Conservation (phyloP, 2,329 filamentous ascomycete genomes). For the Colletotrichum magnum region DNA sequence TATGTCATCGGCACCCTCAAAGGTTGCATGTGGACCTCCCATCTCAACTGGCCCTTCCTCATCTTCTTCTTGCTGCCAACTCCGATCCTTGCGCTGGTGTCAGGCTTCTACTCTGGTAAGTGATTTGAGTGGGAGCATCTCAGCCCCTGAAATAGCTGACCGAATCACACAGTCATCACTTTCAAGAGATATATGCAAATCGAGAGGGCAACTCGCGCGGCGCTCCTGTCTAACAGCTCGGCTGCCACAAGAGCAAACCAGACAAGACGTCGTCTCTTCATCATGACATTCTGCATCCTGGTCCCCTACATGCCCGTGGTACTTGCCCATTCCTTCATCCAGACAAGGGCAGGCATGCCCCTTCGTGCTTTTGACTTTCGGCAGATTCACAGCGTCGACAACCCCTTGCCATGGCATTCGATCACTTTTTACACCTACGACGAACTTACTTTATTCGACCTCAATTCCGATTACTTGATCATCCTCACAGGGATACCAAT, state of each 20-base stretch:
- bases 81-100: slow-evolving; percentile 58
- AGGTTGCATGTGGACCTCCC: slow-evolving; percentile 63
- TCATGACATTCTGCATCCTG: slow-evolving; percentile 67
- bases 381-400: slow-evolving; percentile 55
- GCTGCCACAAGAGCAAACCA: slow-evolving; percentile 61
- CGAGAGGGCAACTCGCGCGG: slow-evolving; percentile 55
- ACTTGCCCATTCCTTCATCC: slow-evolving; percentile 56
- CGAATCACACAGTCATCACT: slow-evolving; percentile 56
- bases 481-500: slow-evolving; percentile 63
- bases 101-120: slow-evolving; percentile 65
- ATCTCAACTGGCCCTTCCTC: slow-evolving; percentile 62
- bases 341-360: slow-evolving; percentile 52
- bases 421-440: slow-evolving; percentile 62
- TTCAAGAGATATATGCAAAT: slow-evolving; percentile 64
- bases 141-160: not conserved
- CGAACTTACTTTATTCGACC: slow-evolving; percentile 52
- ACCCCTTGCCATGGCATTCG: slow-evolving; percentile 60
- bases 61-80: slow-evolving; percentile 64
- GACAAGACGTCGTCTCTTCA: slow-evolving; percentile 67
- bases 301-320: slow-evolving; percentile 66
- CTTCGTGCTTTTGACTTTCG: slow-evolving; percentile 57
- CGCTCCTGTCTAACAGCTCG: slow-evolving; percentile 56
- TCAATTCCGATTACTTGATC: slow-evolving; percentile 65
- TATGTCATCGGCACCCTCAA: slow-evolving; percentile 65
- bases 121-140: slow-evolving; percentile 22